These are phyloP conservation scores for Fusarium sp. DNA, from an alignment of 2,329 filamentous ascomycete genomes.

Conservation along the genomic window DNA sequence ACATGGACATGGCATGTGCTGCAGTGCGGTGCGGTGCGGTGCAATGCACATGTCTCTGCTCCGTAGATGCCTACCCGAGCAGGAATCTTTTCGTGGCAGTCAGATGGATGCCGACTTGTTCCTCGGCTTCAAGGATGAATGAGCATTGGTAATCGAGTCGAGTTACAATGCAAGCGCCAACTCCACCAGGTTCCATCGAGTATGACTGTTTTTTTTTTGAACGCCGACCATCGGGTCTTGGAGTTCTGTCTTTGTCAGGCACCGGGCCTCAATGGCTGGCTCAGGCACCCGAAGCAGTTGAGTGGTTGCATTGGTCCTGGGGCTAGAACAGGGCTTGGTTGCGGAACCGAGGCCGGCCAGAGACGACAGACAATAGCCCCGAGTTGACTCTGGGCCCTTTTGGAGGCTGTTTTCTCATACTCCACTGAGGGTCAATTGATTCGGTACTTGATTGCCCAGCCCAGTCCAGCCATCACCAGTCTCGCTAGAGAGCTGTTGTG, in stretches of 20 bases:
- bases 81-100: constrained; percentile 1
- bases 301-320: constrained; percentile 17
- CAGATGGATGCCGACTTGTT: constrained; percentile 14
- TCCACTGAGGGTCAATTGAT: constrained; percentile 7
- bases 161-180: constrained; percentile 2
- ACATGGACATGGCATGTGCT: not conserved
- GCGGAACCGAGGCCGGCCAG: constrained; percentile 6
- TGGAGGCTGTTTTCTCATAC: constrained; percentile 7
- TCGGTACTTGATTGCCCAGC: not conserved
- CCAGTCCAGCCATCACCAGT: not conserved
- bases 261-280: constrained; percentile 5
- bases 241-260: constrained; percentile 19
- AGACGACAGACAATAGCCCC: not conserved
- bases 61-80: constrained; percentile 8
- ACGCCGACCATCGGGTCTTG: constrained; percentile 7
- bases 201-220: constrained; percentile 22
- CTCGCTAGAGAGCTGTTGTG: not conserved
- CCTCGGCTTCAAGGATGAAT: constrained; percentile 17
- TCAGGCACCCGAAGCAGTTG: constrained; percentile 22
- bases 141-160: constrained; percentile 8
- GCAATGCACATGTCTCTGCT: constrained; percentile 18
- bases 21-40: constrained; percentile 3
- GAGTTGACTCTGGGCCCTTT: not conserved
- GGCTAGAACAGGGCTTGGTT: constrained; percentile 4
- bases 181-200: constrained; percentile 4